Base-by-base conservation (phyloP, 305 asterid species). In the Fraxinus velutina region DNA sequence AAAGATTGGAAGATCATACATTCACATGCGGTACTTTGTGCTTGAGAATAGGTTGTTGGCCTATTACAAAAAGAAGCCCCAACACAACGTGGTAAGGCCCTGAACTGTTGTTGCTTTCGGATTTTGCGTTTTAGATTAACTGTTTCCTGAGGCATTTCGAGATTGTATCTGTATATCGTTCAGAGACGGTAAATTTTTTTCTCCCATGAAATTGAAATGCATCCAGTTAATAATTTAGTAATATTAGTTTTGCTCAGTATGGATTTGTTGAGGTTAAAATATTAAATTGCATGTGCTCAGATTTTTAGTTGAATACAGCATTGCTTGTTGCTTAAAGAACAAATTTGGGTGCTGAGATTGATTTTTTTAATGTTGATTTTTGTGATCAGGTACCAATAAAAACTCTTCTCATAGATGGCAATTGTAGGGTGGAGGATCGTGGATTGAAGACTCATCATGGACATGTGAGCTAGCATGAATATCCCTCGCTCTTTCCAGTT, bases 391-490 rank as follows among this genome's bases (percentile, higher is more conserved):
- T 95, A 75, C 98, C 98, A 39, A 90, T 90, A 88, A 92, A 92
- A 93, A 90, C 97, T 80, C 94, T 96, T 83, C 87, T 89, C 82
- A 90, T 94, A 39, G 98, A 96, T 88, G 97, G 98, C 39, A 94
- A 93, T 86, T 96, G 97, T 85, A 89, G 98, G 83, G 98, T 96
- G 93, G 99, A 94, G 88, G 98, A 94, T 71, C 92, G 97, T 78
- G 98, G 98, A 80, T 86, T 96, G 88, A 94, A 96, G 93, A 92
- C 98, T 68, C 99, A 96, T 80, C 98, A 96, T 86, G 99, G 97
- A 86, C 99, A 90, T 82, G 99, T 96, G 88, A 92, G 97, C 75
- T 74, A 57, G 17, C 6, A 27, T 79, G 83, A 15, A 68, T 75
- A 37, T 81, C 78, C 52, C 21, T 77, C 37, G 9, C 75, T 30